A percentile compares a stretch with the other conserved stretches of the same genome.
Evolutionary conservation across 2,329 filamentous ascomycete genomes (phyloP).

Genomic region (Ramularia collo-cygni): DNA sequence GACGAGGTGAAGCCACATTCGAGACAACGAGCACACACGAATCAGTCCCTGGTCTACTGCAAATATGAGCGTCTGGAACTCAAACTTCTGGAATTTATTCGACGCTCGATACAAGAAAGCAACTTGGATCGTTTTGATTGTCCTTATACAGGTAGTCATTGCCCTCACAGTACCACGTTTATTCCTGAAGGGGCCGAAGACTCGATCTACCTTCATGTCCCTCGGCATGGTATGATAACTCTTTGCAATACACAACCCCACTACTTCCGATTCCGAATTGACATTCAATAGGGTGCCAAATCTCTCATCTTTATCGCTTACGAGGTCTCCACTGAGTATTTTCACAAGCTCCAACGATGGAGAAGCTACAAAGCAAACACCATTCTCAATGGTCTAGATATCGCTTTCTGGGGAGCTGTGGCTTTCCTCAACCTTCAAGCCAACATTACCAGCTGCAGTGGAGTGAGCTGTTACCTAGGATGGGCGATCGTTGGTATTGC

Average conservation of each 20-base stretch:
- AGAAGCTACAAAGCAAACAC: constrained; percentile 36
- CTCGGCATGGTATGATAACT: constrained; percentile 13
- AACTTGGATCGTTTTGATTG: constrained; percentile 13
- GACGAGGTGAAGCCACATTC: too few species aligned
- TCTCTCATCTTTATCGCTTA: constrained; percentile 37
- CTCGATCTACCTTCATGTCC: constrained; percentile 13
- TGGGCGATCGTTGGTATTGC: constrained; percentile 9
- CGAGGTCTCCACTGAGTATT: constrained; percentile 35
- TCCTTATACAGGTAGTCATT: constrained; percentile 10
- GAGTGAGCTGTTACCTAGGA: constrained; percentile 8
- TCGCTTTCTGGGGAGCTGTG: constrained; percentile 38
- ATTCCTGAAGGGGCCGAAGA: constrained; percentile 13
- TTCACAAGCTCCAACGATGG: constrained; percentile 31
- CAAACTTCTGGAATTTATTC: constrained; percentile 2
- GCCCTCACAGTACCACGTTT: constrained; percentile 11
- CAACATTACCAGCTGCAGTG: constrained; percentile 8
- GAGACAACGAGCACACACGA: too few species aligned
- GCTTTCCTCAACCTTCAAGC: constrained; percentile 24
- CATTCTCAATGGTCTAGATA: constrained; percentile 37
- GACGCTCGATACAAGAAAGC: constrained; percentile 9
- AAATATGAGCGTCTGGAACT: too few species aligned
- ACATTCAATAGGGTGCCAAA: constrained; percentile 25
- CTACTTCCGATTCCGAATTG: too few species aligned
- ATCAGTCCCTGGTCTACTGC: too few species aligned
- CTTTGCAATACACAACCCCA: too few species aligned